A percentile compares a stretch with the other conserved stretches of the same genome.
Conservation (phyloP, 495 filamentous ascomycete genomes). For the Penicillium pancosmium region DNA sequence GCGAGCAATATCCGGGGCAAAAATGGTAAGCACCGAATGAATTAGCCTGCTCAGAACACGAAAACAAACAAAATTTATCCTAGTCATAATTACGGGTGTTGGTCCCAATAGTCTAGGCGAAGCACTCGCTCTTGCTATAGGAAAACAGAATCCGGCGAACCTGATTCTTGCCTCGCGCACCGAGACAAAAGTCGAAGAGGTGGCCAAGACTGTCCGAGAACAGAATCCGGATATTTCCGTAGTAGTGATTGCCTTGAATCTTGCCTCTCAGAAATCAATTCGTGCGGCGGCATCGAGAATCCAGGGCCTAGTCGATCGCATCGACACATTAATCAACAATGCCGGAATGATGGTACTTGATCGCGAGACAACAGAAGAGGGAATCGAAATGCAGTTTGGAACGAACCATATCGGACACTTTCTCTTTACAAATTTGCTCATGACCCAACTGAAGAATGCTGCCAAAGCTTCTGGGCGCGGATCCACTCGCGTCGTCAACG, state of each 20-base stretch:
- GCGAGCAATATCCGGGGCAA: slow-evolving; percentile 37
- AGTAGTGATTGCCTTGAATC: slow-evolving; percentile 12
- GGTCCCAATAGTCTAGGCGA: slow-evolving; percentile 56
- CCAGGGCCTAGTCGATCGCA: slow-evolving; percentile 10
- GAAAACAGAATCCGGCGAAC: slow-evolving; percentile 51
- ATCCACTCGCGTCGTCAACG: slow-evolving; percentile 42
- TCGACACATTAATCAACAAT: slow-evolving; percentile 56
- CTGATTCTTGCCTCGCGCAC: slow-evolving; percentile 60
- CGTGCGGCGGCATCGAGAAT: slow-evolving; percentile 18
- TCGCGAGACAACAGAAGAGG: slow-evolving; percentile 53
- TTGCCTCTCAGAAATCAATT: slow-evolving; percentile 24
- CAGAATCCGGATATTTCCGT: slow-evolving; percentile 3
- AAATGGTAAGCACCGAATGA: slow-evolving; percentile 27
- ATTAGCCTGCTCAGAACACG: neutral
- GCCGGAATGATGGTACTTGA: slow-evolving; percentile 67
- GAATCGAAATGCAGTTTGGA: slow-evolving; percentile 73
- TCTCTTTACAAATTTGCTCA: slow-evolving; percentile 63
- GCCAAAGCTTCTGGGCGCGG: slow-evolving; percentile 23
- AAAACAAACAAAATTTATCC: neutral
- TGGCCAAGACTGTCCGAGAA: slow-evolving; percentile 40
- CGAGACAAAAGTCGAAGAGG: slow-evolving; percentile 48
- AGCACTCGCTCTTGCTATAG: slow-evolving; percentile 54
- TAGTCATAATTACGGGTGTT: slow-evolving; percentile 54
- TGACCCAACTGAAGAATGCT: slow-evolving; percentile 59
- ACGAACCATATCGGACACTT: slow-evolving; percentile 73